Conservation (phyloP, 106 monocot species). For the Xerophyta viscosa region DNA sequence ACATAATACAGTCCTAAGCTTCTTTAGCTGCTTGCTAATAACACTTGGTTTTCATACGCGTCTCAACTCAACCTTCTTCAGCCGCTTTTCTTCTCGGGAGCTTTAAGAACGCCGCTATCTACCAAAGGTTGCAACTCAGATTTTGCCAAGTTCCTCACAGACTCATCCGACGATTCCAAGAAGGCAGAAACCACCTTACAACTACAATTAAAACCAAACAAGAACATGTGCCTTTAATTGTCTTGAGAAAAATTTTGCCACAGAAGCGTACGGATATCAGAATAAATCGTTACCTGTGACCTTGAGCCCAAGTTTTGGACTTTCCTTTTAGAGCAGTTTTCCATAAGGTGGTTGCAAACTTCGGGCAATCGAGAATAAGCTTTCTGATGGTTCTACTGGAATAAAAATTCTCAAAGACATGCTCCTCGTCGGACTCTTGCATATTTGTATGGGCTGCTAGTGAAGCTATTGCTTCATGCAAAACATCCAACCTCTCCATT, state of each 20-base stretch:
- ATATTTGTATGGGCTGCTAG: slow-evolving; percentile 48
- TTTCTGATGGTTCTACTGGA: slow-evolving; percentile 80
- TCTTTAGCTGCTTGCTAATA: no score
- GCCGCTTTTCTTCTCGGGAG: slow-evolving; percentile 4
- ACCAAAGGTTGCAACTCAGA: slow-evolving; percentile 59
- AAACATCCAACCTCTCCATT: slow-evolving; percentile 27
- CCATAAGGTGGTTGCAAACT: slow-evolving; percentile 67
- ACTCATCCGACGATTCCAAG: slow-evolving; percentile 62
- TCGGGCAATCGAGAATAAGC: slow-evolving; percentile 53
- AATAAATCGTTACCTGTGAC: slow-evolving; percentile 52
- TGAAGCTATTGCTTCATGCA: slow-evolving; percentile 69
- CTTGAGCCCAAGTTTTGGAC: slow-evolving; percentile 71
- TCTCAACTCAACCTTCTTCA: slow-evolving; percentile 1
- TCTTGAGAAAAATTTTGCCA: no score
- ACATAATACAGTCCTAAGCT: no score
- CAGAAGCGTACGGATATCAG: no score
- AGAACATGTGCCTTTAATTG: not conserved
- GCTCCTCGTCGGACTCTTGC: slow-evolving; percentile 44
- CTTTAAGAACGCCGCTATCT: slow-evolving; percentile 43
- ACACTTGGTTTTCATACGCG: no score
- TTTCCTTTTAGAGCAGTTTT: slow-evolving; percentile 62
- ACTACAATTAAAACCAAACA: slow-evolving; percentile 24
- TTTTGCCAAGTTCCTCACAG: slow-evolving; percentile 38
- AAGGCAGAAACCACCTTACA: slow-evolving; percentile 75
- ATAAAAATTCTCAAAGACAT: slow-evolving; percentile 74